Base-by-base conservation (phyloP, 805 yeast genomes). In the Suhomyces tanzawaensis region DNA sequence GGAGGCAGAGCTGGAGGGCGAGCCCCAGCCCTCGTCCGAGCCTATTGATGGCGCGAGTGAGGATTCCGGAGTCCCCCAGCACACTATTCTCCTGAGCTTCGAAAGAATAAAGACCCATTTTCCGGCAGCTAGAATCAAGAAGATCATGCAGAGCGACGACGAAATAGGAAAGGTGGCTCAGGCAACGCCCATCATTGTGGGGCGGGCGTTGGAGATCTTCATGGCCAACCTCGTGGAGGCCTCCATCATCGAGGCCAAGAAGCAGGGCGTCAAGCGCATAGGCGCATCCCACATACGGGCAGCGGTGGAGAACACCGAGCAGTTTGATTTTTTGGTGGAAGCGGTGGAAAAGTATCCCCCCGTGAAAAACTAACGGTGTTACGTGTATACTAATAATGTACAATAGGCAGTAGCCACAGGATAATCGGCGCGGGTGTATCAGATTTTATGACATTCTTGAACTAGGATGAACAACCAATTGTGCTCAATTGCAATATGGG, bases 81-180 rank as follows among this genome's bases (percentile, higher is more conserved):
- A 59, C 31, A 57, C 56, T 25, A 61, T 68, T 12, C 47, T 61
- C 32, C 44, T 45, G 16, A 57, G 62, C 14, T 76, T 71, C 45
- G 73, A 70, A 37, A 67, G 62, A 41, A 81, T 85, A 47, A 84
- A 83, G 59, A 85, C 93, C 24, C 95, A 85, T 56, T 85, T 85
- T 60, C 95, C 95, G 4, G 85, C 89, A 4, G 98, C 98, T 3
- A 78, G 98, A 46, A 89, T 93, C 53, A 93, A 93, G 69, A 87
- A 93, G 53, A 79, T 93, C 42, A 91, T 93, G 96, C 99, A 93
- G 58, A 82, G 95, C 19, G 99, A 93, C 62, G 99, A 93, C 47
- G 99, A 93, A 47, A 90, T 93, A 31, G 99, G 99, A 3, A 93
- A 93, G 58, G 98, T 93, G 4, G 96, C 99, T 3, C 97, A 90